These are phyloP conservation scores for Cyberlindnera xylosilytica DNA, from an alignment of 805 yeast genomes.

Conservation along the genomic window DNA sequence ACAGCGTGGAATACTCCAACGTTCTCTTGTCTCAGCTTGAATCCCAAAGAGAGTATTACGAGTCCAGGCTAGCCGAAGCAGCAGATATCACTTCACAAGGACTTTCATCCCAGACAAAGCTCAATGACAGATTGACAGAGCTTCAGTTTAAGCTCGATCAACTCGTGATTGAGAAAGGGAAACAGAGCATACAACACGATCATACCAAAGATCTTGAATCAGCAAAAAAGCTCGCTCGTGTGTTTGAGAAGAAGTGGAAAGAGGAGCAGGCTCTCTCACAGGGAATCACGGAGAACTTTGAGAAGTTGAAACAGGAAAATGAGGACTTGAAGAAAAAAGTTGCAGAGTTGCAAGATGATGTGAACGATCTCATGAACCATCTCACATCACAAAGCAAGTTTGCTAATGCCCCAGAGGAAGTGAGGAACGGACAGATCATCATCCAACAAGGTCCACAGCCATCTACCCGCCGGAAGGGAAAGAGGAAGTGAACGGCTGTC, in stretches of 20 bases:
- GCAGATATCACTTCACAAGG: slow-evolving; percentile 26
- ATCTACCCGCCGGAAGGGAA: slow-evolving; percentile 1
- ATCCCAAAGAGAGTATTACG: slow-evolving; percentile 82
- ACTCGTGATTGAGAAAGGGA: no score
- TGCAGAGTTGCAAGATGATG: slow-evolving; percentile 56
- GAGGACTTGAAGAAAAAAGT: slow-evolving; percentile 37
- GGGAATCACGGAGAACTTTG: slow-evolving; percentile 39
- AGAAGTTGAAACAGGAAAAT: slow-evolving; percentile 31
- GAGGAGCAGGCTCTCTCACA: slow-evolving; percentile 48
- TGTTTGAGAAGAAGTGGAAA: slow-evolving; percentile 33
- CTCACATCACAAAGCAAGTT: slow-evolving; percentile 72
- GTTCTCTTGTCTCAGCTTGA: slow-evolving; percentile 76
- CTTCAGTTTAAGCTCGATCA: no score
- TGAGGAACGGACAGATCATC: slow-evolving; percentile 65
- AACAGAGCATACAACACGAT: slow-evolving; percentile 5
- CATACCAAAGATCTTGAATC: slow-evolving; percentile 9
- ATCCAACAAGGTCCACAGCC: slow-evolving; percentile 26
- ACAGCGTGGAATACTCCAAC: slow-evolving; percentile 79
- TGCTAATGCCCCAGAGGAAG: slow-evolving; percentile 67
- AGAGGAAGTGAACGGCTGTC: slow-evolving; percentile 3
- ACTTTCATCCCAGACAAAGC: background rate
- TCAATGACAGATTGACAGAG: slow-evolving; percentile 2
- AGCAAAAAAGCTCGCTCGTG: slow-evolving; percentile 5
- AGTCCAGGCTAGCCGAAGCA: slow-evolving; percentile 41
- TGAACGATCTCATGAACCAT: slow-evolving; percentile 76